phyloP scores from a whole-genome alignment of 257 asterid genomes.

The Nemophila menziesii region DNA sequence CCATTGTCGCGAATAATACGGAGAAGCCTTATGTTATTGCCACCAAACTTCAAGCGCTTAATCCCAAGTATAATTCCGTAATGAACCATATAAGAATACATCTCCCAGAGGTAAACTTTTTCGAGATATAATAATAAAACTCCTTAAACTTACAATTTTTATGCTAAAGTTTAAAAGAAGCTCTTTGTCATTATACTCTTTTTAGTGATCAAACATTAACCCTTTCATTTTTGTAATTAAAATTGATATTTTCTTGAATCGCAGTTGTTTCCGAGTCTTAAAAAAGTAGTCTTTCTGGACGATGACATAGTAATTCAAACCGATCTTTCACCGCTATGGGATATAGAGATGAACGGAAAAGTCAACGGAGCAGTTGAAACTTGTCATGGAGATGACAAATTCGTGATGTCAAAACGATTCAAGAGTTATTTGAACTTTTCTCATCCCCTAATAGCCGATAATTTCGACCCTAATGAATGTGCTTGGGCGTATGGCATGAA shows the following conservation, averaged over 20 bases:
- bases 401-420: slow-evolving; percentile 80
- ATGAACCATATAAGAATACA: slow-evolving; percentile 91
- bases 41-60: slow-evolving; percentile 82
- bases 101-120: slow-evolving; percentile 66
- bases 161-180: no score
- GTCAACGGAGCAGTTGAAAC: slow-evolving; percentile 96
- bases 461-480: slow-evolving; percentile 65
- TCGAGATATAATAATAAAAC: neutral
- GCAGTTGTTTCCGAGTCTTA: slow-evolving; percentile 83
- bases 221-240: no score
- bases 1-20: slow-evolving; percentile 69
- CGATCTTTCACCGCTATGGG: slow-evolving; percentile 90
- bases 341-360: slow-evolving; percentile 73
- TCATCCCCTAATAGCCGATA: slow-evolving; percentile 67
- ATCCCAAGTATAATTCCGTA: slow-evolving; percentile 77
- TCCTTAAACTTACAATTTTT: no score
- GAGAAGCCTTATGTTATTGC: slow-evolving; percentile 76
- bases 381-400: slow-evolving; percentile 70
- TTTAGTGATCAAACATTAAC: no score
- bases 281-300: slow-evolving; percentile 76
- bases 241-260: slow-evolving; percentile 3
- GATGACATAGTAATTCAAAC: slow-evolving; percentile 87
- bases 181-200: no score
- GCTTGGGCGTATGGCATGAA: slow-evolving; percentile 99
- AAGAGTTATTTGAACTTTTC: slow-evolving; percentile 86